Evolutionary conservation across 192 early-diverging fungal species (phyloP).

Genomic region (Dissophora globulifera): DNA sequence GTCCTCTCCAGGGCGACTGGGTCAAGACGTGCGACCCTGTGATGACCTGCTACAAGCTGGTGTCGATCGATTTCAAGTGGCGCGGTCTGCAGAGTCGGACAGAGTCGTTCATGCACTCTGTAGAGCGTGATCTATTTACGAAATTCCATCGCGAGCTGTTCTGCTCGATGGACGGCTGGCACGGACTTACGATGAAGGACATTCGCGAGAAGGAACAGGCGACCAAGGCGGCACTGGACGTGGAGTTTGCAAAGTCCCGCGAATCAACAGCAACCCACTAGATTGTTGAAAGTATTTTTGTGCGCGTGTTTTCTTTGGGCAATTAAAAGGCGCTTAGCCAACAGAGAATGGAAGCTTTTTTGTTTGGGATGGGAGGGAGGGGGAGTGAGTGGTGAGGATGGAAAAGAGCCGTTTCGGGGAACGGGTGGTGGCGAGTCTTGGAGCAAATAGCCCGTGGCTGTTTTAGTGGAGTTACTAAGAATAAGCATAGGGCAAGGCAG

Average conservation of each 20-base stretch:
- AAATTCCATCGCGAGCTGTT: slow-evolving; percentile 84
- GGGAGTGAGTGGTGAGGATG: too few relatives aligned
- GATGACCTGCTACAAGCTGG: slow-evolving; percentile 87
- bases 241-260: slow-evolving; percentile 18
- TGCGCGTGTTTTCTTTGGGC: neutral
- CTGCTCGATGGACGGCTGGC: slow-evolving; percentile 81
- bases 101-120: slow-evolving; percentile 71
- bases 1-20: slow-evolving; percentile 72
- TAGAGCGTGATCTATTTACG: slow-evolving; percentile 63
- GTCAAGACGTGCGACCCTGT: slow-evolving; percentile 71
- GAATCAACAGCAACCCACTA: neutral
- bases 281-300: too few relatives aligned
- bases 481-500: too few relatives aligned
- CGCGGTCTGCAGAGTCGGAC: slow-evolving; percentile 75
- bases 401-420: too few relatives aligned
- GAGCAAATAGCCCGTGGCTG: too few relatives aligned
- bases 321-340: neutral
- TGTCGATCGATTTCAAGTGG: slow-evolving; percentile 82
- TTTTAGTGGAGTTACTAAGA: too few relatives aligned
- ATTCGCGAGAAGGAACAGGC: slow-evolving; percentile 73
- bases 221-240: slow-evolving; percentile 69
- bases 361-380: too few relatives aligned
- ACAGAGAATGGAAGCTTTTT: too few relatives aligned
- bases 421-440: too few relatives aligned
- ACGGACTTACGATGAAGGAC: slow-evolving; percentile 79